Percentiles rank a stretch among this genome's conserved stretches.
Evolutionary conservation across 495 filamentous ascomycete species (phyloP).

Genomic region (Tuber melanosporum): DNA sequence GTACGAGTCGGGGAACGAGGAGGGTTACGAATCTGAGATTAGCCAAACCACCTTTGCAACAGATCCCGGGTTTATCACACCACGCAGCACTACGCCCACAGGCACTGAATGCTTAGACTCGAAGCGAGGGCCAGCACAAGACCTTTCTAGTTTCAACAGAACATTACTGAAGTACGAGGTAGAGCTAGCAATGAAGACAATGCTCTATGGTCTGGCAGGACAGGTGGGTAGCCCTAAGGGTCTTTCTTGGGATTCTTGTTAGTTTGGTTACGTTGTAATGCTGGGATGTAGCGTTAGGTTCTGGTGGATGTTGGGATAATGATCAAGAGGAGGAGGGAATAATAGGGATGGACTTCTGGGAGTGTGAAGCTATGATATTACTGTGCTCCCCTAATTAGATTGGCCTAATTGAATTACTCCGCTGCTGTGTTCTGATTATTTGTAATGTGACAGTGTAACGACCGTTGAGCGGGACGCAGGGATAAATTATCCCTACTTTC

Average conservation of each 20-base stretch:
- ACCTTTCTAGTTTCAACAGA: not conserved
- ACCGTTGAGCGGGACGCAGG: not conserved
- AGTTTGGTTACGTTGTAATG: not conserved
- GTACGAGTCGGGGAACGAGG: not conserved
- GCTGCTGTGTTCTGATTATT: not conserved
- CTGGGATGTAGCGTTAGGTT: not conserved
- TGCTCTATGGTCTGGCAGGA: not conserved
- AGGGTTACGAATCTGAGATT: not conserved
- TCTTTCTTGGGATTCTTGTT: not conserved
- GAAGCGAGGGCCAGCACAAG: not conserved
- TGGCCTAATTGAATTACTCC: not conserved
- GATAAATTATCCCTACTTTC: not conserved
- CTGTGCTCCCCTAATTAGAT: not conserved
- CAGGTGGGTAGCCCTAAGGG: not conserved
- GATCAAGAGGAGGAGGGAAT: not conserved
- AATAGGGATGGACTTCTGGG: not conserved
- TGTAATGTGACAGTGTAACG: not conserved
- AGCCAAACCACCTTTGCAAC: conserved; percentile 1
- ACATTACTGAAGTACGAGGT: not conserved
- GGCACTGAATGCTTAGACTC: not conserved
- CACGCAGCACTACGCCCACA: not conserved
- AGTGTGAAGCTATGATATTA: conserved; percentile 1
- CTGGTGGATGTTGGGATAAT: not conserved
- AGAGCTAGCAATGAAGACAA: not conserved
- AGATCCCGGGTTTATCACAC: not conserved